Base-by-base conservation (phyloP, 106 monocot species). In the Chionographis japonica region DNA sequence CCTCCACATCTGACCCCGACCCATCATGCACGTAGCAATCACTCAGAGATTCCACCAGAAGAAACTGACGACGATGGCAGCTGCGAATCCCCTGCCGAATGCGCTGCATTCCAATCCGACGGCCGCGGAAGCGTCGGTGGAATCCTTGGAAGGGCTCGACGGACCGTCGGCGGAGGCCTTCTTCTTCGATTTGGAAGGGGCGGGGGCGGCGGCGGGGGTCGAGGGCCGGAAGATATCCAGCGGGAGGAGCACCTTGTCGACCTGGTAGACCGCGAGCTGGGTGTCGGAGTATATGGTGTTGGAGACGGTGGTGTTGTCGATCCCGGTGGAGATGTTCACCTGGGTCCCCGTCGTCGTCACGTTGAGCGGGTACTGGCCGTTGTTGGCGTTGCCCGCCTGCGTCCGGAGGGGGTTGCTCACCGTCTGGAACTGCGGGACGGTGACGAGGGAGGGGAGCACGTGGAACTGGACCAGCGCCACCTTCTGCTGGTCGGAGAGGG, bases 351-450 rank as follows among this genome's bases (percentile, higher is more conserved):
- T 35, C 7, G 87, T 57, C 7, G 90, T 94, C 4, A 94, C 75
- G 39, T 94, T 94, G 37, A 90, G 56, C 0, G 94, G 90, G 60
- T 62, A 90, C 68, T 75, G 51, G 7, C 89, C 93, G 35, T 74
- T 60, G 62, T 56, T 53, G 0, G 80, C 43, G 37, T 83, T 65
- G 5, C 90, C 94, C 4, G 94, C 94, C 67, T 94, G 94, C 2
- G 94, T 94, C 20, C 90, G 65, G 8, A 94, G 27, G 0, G 94
- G 94, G 59, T 94, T 94, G 81, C 88, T 94, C n/a, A 77, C 78
- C 2, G 94, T 94, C 12, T 88, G 82, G 54, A 94, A 90, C 69
- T 90, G 80, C 2, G 88, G 0, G 8, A 65, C 18, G 0, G 88
- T 54, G 15, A 88, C 2, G 12, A 74, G 50, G 13, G 54, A 43